Conservation (phyloP, 495 filamentous ascomycete genomes). For the Cryomyces minteri region DNA sequence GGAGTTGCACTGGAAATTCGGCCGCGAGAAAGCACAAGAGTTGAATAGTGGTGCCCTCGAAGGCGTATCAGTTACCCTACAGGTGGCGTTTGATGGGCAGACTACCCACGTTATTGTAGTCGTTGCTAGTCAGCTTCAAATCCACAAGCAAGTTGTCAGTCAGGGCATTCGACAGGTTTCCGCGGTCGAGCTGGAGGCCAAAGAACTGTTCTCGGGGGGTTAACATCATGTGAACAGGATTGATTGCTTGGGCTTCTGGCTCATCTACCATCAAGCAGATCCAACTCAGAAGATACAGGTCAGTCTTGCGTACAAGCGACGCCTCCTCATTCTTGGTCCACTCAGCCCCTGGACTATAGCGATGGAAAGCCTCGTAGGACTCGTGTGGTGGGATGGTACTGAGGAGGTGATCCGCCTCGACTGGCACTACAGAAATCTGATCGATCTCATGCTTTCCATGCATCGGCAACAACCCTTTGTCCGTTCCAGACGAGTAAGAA, state of each 20-base stretch:
- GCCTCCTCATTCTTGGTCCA: neutral
- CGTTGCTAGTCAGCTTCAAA: slow-evolving; percentile 27
- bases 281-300: neutral
- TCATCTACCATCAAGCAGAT: neutral
- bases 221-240: too few relatives aligned
- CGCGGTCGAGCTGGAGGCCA: slow-evolving; percentile 23
- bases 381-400: neutral
- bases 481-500: too few relatives aligned
- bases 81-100: neutral
- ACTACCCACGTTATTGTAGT: slow-evolving; percentile 27
- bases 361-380: neutral
- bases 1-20: slow-evolving; percentile 27
- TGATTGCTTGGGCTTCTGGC: too few relatives aligned
- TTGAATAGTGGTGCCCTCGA: slow-evolving; percentile 20
- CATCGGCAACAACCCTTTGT: too few relatives aligned
- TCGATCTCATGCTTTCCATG: too few relatives aligned
- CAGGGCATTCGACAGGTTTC: slow-evolving; percentile 3
- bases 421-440: slow-evolving; percentile 5
- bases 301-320: neutral
- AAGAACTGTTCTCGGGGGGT: too few relatives aligned
- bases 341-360: neutral
- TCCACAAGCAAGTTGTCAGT: slow-evolving; percentile 19
- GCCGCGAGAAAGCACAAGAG: slow-evolving; percentile 27
- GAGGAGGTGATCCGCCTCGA: neutral
- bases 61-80: neutral